phyloP scores from a whole-genome alignment of 2,329 filamentous ascomycete genomes.

The Colletotrichum destructivum region DNA sequence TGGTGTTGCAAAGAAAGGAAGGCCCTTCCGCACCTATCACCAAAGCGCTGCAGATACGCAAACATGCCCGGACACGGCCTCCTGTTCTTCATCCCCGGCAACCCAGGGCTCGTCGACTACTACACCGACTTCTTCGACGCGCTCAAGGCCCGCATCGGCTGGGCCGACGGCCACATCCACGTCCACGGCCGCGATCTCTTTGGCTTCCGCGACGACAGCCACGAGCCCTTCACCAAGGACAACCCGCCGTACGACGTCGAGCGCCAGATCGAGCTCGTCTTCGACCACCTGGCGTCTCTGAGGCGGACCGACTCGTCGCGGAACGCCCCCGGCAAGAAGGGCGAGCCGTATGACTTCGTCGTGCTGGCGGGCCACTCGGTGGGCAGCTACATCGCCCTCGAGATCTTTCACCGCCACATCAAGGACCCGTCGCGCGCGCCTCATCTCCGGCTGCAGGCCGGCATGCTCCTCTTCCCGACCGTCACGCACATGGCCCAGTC shows the following conservation, averaged over 20 bases:
- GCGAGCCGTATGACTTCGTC: conserved; percentile 67
- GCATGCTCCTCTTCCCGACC: conserved; percentile 81
- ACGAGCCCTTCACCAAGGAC: conserved; percentile 59
- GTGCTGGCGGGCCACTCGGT: conserved; percentile 83
- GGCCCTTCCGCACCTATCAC: not conserved
- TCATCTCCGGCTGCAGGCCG: conserved; percentile 63
- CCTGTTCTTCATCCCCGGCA: conserved; percentile 82
- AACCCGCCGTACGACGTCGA: conserved; percentile 67
- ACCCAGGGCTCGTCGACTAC: conserved; percentile 82
- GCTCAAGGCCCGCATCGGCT: conserved; percentile 49
- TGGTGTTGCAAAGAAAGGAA: conserved; percentile 13
- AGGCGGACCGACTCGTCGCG: conserved; percentile 49
- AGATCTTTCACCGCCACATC: conserved; percentile 73
- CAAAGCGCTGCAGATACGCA: conserved; percentile 21
- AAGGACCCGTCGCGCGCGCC: conserved; percentile 52
- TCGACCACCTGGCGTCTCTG: conserved; percentile 53
- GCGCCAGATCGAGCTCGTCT: conserved; percentile 65
- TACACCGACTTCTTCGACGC: conserved; percentile 77
- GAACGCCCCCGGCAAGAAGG: conserved; percentile 47
- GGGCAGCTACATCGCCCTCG: conserved; percentile 79
- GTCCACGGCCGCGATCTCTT: conserved; percentile 71
- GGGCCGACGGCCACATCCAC: conserved; percentile 59
- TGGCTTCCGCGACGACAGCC: conserved; percentile 71
- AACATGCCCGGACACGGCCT: conserved; percentile 57
- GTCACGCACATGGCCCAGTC: conserved; percentile 79